Percentiles rank a stretch among this genome's conserved stretches.
Evolutionary conservation across 2,329 filamentous ascomycete genomes (phyloP).

Genomic region (Colletotrichum eleusines): DNA sequence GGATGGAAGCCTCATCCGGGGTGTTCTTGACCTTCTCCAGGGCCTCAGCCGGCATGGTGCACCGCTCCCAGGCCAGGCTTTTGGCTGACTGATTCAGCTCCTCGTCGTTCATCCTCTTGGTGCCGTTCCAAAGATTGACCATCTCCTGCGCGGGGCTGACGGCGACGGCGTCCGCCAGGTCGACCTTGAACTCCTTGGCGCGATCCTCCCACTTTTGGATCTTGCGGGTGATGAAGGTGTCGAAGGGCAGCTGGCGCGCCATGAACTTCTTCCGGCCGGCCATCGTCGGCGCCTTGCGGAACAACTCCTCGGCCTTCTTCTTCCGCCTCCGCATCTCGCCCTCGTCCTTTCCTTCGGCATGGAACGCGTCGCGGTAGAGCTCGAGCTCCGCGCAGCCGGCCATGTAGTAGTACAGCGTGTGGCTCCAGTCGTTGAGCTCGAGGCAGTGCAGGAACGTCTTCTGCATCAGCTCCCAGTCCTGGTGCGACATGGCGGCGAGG

Average conservation of each 20-base stretch:
- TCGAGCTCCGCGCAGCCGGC: conserved; percentile 84
- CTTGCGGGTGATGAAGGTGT: conserved; percentile 86
- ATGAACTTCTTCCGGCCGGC: conserved; percentile 91
- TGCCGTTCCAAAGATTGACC: conserved; percentile 93
- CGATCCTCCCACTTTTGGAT: conserved; percentile 88
- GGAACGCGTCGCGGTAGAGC: conserved; percentile 76
- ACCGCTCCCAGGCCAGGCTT: conserved; percentile 75
- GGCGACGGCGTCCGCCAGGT: conserved; percentile 84
- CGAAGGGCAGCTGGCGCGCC: conserved; percentile 89
- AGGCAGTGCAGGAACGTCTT: conserved; percentile 80
- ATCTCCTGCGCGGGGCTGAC: conserved; percentile 88
- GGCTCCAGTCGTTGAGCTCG: conserved; percentile 91
- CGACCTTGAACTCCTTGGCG: conserved; percentile 73
- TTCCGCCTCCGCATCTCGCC: conserved; percentile 68
- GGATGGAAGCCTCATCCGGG: conserved; percentile 72
- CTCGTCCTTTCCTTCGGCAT: conserved; percentile 49
- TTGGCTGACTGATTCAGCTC: conserved; percentile 74
- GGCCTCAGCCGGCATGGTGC: conserved; percentile 59
- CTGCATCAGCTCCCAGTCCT: conserved; percentile 80
- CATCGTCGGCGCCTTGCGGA: conserved; percentile 78
- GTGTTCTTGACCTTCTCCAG: conserved; percentile 62
- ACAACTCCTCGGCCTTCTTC: conserved; percentile 73
- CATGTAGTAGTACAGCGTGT: conserved; percentile 90
- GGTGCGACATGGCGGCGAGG: conserved; percentile 81
- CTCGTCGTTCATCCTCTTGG: conserved; percentile 78